Percentiles rank a stretch among this genome's conserved stretches.
phyloP scores from a whole-genome alignment of 2,329 filamentous ascomycete species.

The Monilinia laxa region DNA sequence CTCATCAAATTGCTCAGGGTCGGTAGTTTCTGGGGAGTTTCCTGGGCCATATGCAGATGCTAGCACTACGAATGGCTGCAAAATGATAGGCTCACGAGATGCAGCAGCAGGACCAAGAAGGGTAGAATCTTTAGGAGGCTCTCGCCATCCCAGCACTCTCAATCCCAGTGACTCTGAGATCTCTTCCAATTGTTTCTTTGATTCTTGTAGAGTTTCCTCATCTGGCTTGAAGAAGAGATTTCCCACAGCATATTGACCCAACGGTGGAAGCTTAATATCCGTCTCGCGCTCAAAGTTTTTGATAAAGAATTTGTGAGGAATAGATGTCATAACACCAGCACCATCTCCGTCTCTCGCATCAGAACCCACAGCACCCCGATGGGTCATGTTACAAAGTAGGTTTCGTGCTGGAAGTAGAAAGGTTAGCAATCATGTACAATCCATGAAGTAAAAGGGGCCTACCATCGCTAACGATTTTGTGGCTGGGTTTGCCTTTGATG shows the following conservation, averaged over 20 bases:
- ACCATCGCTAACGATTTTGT: conserved; percentile 99
- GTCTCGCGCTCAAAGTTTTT: conserved; percentile 97
- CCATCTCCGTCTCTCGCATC: conserved; percentile 97
- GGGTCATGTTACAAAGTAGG: conserved; percentile 99
- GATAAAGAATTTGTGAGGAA: conserved; percentile 96
- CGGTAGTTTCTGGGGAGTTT: conserved; percentile 73
- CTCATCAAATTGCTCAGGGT: conserved; percentile 79
- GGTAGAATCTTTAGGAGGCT: conserved; percentile 89
- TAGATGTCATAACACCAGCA: conserved; percentile 98
- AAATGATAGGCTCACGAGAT: conserved; percentile 90
- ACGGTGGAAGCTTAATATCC: conserved; percentile 79
- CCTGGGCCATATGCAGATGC: conserved; percentile 80
- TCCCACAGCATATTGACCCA: conserved; percentile 93
- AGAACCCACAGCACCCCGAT: conserved; percentile 95
- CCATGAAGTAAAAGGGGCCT: conserved; percentile 32
- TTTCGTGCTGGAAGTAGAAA: conserved; percentile 65
- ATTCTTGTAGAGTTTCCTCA: conserved; percentile 83
- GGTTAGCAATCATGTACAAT: conserved; percentile 39
- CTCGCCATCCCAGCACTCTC: conserved; percentile 92
- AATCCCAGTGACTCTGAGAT: conserved; percentile 85
- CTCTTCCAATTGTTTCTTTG: conserved; percentile 89
- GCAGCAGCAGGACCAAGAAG: conserved; percentile 89
- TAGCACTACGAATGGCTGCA: conserved; percentile 93
- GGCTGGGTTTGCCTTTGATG: conserved; percentile 95
- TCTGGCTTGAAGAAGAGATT: conserved; percentile 99